Percentiles rank a stretch among this genome's conserved stretches.
phyloP scores from a whole-genome alignment of 495 filamentous ascomycete species.

The Neurospora pannonica region DNA sequence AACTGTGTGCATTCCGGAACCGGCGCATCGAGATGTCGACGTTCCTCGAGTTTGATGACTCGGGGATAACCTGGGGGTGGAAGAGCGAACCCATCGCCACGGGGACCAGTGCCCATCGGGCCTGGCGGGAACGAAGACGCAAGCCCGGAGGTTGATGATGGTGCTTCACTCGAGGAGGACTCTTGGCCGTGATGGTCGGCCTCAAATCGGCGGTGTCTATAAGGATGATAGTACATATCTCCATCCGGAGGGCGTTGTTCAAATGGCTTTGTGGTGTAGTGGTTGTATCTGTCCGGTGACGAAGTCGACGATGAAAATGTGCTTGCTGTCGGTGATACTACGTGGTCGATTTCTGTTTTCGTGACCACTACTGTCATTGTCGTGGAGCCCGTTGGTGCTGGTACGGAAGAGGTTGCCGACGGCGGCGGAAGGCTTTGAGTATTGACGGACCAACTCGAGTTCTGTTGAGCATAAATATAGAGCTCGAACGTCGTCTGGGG shows the following conservation, averaged over 20 bases:
- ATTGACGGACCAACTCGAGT: constrained; percentile 25
- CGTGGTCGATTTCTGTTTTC: background rate
- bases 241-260: background rate
- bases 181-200: background rate
- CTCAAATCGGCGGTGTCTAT: constrained; percentile 1
- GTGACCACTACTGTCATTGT: background rate
- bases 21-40: constrained; percentile 40
- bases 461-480: constrained; percentile 68
- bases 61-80: constrained; percentile 48
- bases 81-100: constrained; percentile 3
- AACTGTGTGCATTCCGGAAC: constrained; percentile 55
- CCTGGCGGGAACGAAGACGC: constrained; percentile 5
- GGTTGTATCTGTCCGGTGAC: background rate
- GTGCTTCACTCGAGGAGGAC: background rate
- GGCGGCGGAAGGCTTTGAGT: constrained; percentile 2
- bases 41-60: constrained; percentile 73
- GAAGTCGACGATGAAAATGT: background rate
- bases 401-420: background rate
- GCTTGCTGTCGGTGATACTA: background rate
- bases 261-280: background rate
- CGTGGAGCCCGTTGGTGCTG: background rate
- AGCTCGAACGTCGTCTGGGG: constrained; percentile 71
- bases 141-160: constrained; percentile 3
- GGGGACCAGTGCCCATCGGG: constrained; percentile 10
- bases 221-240: background rate